A percentile compares a stretch with the other conserved stretches of the same genome.
Conservation (phyloP, 2,329 filamentous ascomycete genomes). For the Xylaria sp. region DNA sequence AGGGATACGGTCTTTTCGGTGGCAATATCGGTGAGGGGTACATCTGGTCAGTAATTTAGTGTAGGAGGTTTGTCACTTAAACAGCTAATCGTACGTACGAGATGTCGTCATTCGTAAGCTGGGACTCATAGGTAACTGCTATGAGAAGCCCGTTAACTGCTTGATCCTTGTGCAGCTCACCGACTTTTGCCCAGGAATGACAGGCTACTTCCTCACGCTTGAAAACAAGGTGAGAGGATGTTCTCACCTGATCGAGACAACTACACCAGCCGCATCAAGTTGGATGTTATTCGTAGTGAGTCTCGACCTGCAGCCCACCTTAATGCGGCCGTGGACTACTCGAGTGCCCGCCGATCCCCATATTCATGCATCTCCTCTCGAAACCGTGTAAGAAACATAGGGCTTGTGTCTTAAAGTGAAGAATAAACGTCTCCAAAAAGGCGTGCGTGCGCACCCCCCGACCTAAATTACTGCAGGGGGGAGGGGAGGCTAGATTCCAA, state of each 20-base stretch:
- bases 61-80: slow-evolving; percentile 12
- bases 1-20: slow-evolving; percentile 18
- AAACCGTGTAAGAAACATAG: slow-evolving; percentile 19
- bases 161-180: slow-evolving; percentile 43
- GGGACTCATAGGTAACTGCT: not conserved
- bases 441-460: not conserved
- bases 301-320: slow-evolving; percentile 16
- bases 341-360: slow-evolving; percentile 27
- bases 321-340: slow-evolving; percentile 7
- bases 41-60: not conserved
- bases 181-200: slow-evolving; percentile 46
- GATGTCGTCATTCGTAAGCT: slow-evolving; percentile 21
- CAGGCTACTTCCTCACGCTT: slow-evolving; percentile 5
- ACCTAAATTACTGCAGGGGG: slow-evolving; percentile 17
- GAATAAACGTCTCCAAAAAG: slow-evolving; percentile 26
- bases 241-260: slow-evolving; percentile 40
- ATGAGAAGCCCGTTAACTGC: slow-evolving; percentile 2
- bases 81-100: not conserved
- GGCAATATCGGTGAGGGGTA: slow-evolving; percentile 26
- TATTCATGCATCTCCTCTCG: slow-evolving; percentile 12
- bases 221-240: slow-evolving; percentile 36
- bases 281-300: slow-evolving; percentile 1
- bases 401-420: slow-evolving; percentile 32
- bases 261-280: slow-evolving; percentile 41
- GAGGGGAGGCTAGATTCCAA: not conserved